These are phyloP conservation scores for Linnemannia zychae DNA, from an alignment of 192 early-diverging fungal species.

Conservation along the genomic window DNA sequence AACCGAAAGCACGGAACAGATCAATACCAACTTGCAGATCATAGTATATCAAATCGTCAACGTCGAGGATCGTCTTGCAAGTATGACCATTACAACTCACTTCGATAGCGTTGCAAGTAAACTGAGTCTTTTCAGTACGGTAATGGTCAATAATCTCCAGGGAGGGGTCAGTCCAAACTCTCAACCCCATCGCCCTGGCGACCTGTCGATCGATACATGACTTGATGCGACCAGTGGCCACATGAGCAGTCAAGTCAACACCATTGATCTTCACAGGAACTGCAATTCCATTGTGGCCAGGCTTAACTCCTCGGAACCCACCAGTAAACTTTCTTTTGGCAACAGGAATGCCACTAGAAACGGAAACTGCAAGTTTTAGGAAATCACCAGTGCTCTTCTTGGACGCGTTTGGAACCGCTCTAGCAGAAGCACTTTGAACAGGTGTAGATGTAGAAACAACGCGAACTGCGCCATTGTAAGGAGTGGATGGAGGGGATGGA, in stretches of 20 bases:
- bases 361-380: background rate
- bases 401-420: background rate
- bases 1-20: slow-evolving; percentile 2
- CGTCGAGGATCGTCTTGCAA: background rate
- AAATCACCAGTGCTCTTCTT: background rate
- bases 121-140: background rate
- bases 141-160: background rate
- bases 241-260: background rate
- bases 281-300: slow-evolving; percentile 7
- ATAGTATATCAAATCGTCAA: background rate
- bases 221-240: background rate
- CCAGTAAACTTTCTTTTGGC: background rate
- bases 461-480: too few species aligned
- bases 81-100: background rate
- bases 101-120: background rate
- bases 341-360: background rate
- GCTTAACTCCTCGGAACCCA: background rate
- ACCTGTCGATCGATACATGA: background rate
- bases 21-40: background rate
- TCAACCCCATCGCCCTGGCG: background rate
- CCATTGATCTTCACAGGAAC: background rate
- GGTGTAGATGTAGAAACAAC: too few species aligned
- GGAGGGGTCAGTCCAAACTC: background rate
- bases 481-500: too few species aligned
- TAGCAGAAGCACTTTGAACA: background rate